Conservation (phyloP, 2,329 filamentous ascomycete genomes). For the Harringtonia lauricola region DNA sequence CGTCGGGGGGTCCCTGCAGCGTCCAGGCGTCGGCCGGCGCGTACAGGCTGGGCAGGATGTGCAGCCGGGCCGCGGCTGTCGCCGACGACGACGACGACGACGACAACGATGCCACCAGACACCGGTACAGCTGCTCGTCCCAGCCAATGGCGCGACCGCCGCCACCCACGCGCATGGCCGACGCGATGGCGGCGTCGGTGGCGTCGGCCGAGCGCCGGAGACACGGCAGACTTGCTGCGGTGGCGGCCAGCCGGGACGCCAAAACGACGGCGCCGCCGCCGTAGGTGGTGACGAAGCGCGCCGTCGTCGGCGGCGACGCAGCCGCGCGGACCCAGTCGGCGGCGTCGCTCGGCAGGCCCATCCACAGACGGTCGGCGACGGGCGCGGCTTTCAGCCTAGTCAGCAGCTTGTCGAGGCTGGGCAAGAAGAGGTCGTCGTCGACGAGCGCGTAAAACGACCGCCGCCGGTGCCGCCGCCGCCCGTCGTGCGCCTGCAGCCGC, state of each 20-base stretch:
- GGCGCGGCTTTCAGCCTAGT: conserved; percentile 18
- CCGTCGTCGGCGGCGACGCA: not conserved
- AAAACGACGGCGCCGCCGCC: conserved; percentile 34
- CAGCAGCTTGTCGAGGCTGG: conserved; percentile 27
- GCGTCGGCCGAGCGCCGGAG: conserved; percentile 12
- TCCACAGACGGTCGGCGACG: conserved; percentile 17
- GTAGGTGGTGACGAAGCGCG: conserved; percentile 22
- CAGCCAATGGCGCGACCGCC: conserved; percentile 18
- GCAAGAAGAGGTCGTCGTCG: conserved; percentile 36
- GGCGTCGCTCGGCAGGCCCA: conserved; percentile 32
- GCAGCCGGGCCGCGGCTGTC: conserved; percentile 23
- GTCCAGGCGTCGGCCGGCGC: conserved; percentile 20
- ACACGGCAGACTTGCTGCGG: conserved; percentile 26
- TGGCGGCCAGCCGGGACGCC: conserved; percentile 22
- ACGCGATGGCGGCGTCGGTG: not conserved
- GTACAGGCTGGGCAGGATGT: conserved; percentile 31
- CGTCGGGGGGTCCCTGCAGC: conserved; percentile 10
- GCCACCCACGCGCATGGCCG: not conserved
- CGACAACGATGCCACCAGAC: too few relatives aligned
- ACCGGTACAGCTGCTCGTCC: conserved; percentile 30
- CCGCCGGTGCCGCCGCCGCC: not conserved
- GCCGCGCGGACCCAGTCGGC: conserved; percentile 31
- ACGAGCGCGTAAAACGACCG: conserved; percentile 27
- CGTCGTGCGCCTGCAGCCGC: not conserved
- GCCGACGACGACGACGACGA: conserved; percentile 5